Conservation (phyloP, 2,329 filamentous ascomycete species). For the Sporothrix luriei region DNA sequence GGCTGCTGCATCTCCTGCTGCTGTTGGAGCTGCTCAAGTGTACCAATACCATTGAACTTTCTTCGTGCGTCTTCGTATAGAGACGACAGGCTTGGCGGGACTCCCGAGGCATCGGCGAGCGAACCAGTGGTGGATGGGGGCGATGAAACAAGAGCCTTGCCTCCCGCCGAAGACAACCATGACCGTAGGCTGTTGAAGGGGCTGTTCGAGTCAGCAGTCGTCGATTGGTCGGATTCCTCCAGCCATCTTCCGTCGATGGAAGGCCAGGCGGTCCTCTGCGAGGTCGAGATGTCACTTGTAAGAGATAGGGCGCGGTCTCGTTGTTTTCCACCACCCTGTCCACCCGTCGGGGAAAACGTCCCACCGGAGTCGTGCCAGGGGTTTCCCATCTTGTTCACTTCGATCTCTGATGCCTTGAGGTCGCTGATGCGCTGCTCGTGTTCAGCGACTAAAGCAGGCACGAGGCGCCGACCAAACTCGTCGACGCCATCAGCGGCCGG, state of each 20-base stretch:
- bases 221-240: constrained; percentile 34
- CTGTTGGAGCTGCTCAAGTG: constrained; percentile 9
- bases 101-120: constrained; percentile 4
- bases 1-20: constrained; percentile 35
- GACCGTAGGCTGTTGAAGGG: constrained; percentile 37
- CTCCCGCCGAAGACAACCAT: constrained; percentile 32
- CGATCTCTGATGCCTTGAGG: constrained; percentile 35
- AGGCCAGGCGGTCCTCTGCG: constrained; percentile 29
- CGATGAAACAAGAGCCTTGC: constrained; percentile 28
- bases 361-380: constrained; percentile 34
- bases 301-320: constrained; percentile 35
- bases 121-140: constrained; percentile 34
- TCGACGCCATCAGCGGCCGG: constrained; percentile 31
- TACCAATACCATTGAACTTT: background rate
- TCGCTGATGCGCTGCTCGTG: constrained; percentile 37
- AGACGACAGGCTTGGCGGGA: constrained; percentile 30
- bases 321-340: background rate
- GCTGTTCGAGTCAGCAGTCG: constrained; percentile 34
- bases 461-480: constrained; percentile 33
- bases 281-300: constrained; percentile 29
- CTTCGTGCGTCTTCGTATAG: constrained; percentile 33
- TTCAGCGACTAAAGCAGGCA: constrained; percentile 35
- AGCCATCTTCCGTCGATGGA: constrained; percentile 28
- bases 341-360: background rate
- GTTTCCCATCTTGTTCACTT: constrained; percentile 34